Base-by-base conservation (phyloP, 139 green algal species). In the Eudorina sp. region DNA sequence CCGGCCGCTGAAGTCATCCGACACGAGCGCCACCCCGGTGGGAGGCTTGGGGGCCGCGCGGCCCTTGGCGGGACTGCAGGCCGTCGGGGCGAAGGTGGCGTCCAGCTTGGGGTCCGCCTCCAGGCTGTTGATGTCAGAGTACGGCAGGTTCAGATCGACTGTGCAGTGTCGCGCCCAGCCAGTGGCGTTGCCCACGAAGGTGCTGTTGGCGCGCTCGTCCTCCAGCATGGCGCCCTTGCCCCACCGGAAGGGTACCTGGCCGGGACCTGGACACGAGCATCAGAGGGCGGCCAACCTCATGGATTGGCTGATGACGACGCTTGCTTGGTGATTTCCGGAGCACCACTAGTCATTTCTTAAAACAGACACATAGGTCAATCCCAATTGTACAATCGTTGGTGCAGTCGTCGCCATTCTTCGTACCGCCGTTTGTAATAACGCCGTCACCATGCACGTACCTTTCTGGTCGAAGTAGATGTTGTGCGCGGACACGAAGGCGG, bases 171-270 rank as follows among this genome's bases (percentile, higher is more conserved):
- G 8, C 2, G 68, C 41, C 46, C 55, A 78, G 74, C 74, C 74
- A 29, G 74, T 79, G n/a, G 43, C 55, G 85, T 89, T 89, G 55
- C 85, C 85, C 18, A 85, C 55, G 38, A 89, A 89, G 40, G n/a
- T 13, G 34, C 13, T 68, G 53, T 13, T 11, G n/a, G n/a, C 0
- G 0, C 85, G 85, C 85, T 89, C 85, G 85, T 89, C 85, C 43
- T 89, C 85, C 85, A 89, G 74, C 74, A 89, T 85, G 31, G 74
- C 85, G 41, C 85, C 74, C 34, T 40, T 41, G 74, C 85, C 85
- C 84, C 84, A 89, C 55, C 64, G 53, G 55, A 89, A 89, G 9
- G 53, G 53, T 9, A 60, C 51, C 4, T 18, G 9, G 13, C 79
- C 60, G 43, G 58, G 53, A 29, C 78, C n/a, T n/a, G n/a, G n/a